A percentile compares a stretch with the other conserved stretches of the same genome.
Evolutionary conservation across 495 filamentous ascomycete genomes (phyloP).

Genomic region (Penicillium bialowiezense): DNA sequence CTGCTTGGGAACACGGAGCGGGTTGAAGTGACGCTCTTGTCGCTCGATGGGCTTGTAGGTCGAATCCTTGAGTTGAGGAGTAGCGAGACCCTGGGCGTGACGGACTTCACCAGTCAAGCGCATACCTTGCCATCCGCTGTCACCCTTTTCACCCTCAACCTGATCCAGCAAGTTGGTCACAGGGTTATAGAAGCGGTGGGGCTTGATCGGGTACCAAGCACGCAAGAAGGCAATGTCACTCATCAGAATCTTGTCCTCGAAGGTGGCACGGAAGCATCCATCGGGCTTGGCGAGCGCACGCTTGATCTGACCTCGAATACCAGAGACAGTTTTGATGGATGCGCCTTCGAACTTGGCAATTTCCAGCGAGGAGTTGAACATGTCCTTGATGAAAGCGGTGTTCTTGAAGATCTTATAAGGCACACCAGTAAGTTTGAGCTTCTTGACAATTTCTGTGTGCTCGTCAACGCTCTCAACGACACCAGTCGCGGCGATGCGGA

Average conservation of each 20-base stretch:
- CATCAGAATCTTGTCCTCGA: conserved; percentile 97
- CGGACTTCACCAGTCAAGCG: conserved; percentile 92
- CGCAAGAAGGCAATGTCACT: conserved; percentile 93
- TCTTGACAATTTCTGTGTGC: conserved; percentile 95
- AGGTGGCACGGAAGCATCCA: conserved; percentile 91
- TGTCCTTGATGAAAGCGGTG: conserved; percentile 97
- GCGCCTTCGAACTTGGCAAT: conserved; percentile 98
- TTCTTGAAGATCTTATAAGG: conserved; percentile 99
- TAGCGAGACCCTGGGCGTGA: conserved; percentile 67
- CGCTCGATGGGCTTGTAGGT: conserved; percentile 82
- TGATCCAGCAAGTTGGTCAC: conserved; percentile 81
- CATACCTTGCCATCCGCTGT: conserved; percentile 76
- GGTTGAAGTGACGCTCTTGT: conserved; percentile 83
- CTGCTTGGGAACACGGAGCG: conserved; percentile 80
- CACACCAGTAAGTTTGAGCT: conserved; percentile 88
- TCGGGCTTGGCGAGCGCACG: conserved; percentile 86
- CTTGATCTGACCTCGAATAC: conserved; percentile 95
- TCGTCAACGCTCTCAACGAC: conserved; percentile 92
- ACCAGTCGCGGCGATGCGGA: conserved; percentile 91
- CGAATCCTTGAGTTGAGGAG: conserved; percentile 75
- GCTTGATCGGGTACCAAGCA: conserved; percentile 95
- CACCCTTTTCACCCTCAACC: conserved; percentile 31
- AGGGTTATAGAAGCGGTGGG: conserved; percentile 93
- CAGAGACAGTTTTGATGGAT: conserved; percentile 90
- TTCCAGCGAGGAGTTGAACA: conserved; percentile 90